Evolutionary conservation across 2,329 filamentous ascomycete genomes (phyloP), one percentile per base, ranked within the genome.

Genomic region (Penicillium frequentans): DNA sequence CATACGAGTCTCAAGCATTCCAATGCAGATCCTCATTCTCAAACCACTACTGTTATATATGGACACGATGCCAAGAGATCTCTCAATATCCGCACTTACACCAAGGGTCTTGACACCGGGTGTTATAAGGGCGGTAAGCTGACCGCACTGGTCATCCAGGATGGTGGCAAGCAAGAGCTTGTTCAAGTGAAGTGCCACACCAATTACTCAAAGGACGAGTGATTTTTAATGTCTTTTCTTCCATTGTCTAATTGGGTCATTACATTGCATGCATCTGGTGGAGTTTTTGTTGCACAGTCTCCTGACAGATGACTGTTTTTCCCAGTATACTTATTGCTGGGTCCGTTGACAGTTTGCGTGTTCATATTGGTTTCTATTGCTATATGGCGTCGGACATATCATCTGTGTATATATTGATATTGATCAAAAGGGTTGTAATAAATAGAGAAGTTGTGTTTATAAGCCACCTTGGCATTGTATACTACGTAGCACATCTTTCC

Each of bases 51-150:
- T 1, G 88, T 96, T 42, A 82, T 96, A 56, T 97, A 96, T 73
- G 93, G 93, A 5, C 93, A 98, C 71, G 91, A 97, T 71, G 85
- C 91, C 23, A 87, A 87, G 67, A 77, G 77, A 3, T 92, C 91
- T 0, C 82, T 96, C 26, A 82, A 84, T 67, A 74, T 89, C 19
- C 74, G 84, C 49, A 80, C 83, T 49, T 96, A 90, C 73, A 90
- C 88, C 4, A 90, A 92, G 68, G 95, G 95, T 0, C 79, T 98
- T 47, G 95, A 98, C 73, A 90, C 89, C 0, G 88, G 87, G 0
- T 98, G 95, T 71, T 86, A 91, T 3, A 84, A 84, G 60, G 93
- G 92, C 11, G 87, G 86, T 1, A 81, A 85, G 60, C 78, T 99
- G 62, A 91, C 89, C 1, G 93, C 90, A 1, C 74, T 96, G 57